Percentiles rank a stretch among this genome's conserved stretches.
phyloP scores from a whole-genome alignment of 129 eudicot genomes.

The Saposhnikovia divaricata region DNA sequence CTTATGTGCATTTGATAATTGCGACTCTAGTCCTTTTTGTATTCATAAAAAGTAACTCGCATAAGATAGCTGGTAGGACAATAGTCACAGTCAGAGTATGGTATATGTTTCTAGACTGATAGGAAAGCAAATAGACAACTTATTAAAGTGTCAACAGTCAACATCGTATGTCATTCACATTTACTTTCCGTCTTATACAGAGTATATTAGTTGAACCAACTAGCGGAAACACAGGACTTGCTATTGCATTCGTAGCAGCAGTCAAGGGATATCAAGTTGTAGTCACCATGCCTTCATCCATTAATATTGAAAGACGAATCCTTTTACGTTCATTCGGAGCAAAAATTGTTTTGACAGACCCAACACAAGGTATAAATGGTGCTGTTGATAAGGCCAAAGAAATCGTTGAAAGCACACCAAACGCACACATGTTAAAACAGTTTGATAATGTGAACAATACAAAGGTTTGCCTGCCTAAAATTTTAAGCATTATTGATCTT shows the following conservation, averaged over 20 bases:
- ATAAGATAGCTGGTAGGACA: not conserved
- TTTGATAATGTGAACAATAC: constrained; percentile 28
- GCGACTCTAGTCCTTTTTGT: not conserved
- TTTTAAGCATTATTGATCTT: not conserved
- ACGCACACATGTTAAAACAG: constrained; percentile 31
- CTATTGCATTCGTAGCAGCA: constrained; percentile 28
- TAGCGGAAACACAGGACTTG: constrained; percentile 33
- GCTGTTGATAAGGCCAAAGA: constrained; percentile 30
- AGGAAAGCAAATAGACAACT: not conserved
- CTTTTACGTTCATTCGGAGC: constrained; percentile 33
- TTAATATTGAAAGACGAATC: constrained; percentile 25
- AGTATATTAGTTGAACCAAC: constrained; percentile 27
- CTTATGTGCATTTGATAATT: not conserved
- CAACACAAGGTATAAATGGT: constrained; percentile 22
- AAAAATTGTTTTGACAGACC: constrained; percentile 27
- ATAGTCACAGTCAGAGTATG: not conserved
- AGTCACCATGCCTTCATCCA: constrained; percentile 32
- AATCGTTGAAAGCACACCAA: constrained; percentile 21
- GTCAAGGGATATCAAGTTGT: constrained; percentile 24
- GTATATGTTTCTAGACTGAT: not conserved
- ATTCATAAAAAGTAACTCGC: not conserved
- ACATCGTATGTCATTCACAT: not conserved
- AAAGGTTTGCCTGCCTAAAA: constrained; percentile 11
- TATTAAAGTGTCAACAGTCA: not conserved
- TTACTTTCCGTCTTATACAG: constrained; percentile 6